phyloP scores from a whole-genome alignment of 108 stramenopile genomes.

The Skeletonema tropicum region DNA sequence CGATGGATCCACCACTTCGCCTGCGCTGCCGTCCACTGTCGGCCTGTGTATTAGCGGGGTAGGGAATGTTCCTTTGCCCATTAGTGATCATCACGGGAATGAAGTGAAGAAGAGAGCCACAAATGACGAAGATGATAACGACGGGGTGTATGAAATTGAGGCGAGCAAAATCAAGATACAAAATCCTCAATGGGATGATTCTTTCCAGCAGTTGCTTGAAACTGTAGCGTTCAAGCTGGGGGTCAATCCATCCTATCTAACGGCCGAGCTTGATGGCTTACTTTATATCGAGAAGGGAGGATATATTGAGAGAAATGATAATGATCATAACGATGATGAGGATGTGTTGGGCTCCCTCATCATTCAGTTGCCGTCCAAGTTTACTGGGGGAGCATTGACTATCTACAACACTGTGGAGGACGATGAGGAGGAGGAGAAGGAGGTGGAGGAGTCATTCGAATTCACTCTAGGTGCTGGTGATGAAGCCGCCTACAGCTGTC shows the following conservation, averaged over 20 bases:
- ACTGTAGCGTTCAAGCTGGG: constrained; percentile 25
- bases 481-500: constrained; percentile 18
- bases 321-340: neutral
- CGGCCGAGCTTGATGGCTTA: constrained; percentile 20
- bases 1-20: constrained; percentile 14
- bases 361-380: constrained; percentile 27
- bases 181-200: constrained; percentile 20
- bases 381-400: constrained; percentile 17
- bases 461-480: constrained; percentile 15
- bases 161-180: constrained; percentile 4
- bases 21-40: constrained; percentile 14
- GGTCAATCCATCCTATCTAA: constrained; percentile 7
- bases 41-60: constrained; percentile 22
- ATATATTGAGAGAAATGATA: constrained; percentile 9
- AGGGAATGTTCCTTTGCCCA: constrained; percentile 20
- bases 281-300: constrained; percentile 26
- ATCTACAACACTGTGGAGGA: constrained; percentile 5
- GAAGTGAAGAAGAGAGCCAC: neutral
- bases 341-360: constrained; percentile 5
- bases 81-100: constrained; percentile 13
- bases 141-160: constrained; percentile 8
- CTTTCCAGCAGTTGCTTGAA: neutral
- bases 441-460: neutral
- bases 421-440: neutral
- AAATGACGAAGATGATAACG: neutral